Evolutionary conservation across 1,284 basidiomycete species (phyloP), one percentile per base, ranked within the genome.

Genomic region (Irpex sp.): DNA sequence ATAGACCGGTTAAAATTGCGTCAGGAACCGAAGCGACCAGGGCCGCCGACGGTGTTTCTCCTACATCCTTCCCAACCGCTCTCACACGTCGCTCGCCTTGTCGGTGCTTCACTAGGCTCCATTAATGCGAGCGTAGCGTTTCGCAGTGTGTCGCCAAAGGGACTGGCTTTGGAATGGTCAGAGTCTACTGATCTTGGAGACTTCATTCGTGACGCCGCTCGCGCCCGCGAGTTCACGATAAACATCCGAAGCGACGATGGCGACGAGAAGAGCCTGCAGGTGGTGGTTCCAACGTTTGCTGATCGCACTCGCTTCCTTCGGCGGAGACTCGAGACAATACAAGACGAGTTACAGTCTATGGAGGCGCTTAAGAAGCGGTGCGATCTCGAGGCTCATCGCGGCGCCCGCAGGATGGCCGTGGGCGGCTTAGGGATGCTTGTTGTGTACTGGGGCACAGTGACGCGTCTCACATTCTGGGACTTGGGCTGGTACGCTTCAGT

Each of bases 141-240:
- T 71, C 77, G 79, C 46, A 78, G 76, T 67, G 74, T 73, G 0
- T 76, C 81, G 2, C 76, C 75, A 1, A 64, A 71, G 54, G 76
- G 79, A 5, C 70, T 75, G 61, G 70, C 76, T 21, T 75, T 78
- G 60, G 80, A 84, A 63, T 89, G 88, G 88, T 81, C 81, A n/a
- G 83, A 86, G 61, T 83, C 83, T 3, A 90, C 87, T 0, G 87
- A 88, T 73, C 73, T 89, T 13, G 83, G 82, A 17, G 86, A 89
- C 71, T 89, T 90, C 70, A 83, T 89, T 65, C 82, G 84, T 60
- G 83, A 87, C 68, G 83, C 83, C 5, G 85, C 85, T 5, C 77
- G 83, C 33, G 75, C 81, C 43, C 79, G 82, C 31, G 76, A 82
- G 65, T 89, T 89, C 70, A 77, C 76, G 5, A 83, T 90, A 56